These are phyloP conservation scores for Cornus florida DNA, from an alignment of 148 eudicot genomes.

Conservation along the genomic window DNA sequence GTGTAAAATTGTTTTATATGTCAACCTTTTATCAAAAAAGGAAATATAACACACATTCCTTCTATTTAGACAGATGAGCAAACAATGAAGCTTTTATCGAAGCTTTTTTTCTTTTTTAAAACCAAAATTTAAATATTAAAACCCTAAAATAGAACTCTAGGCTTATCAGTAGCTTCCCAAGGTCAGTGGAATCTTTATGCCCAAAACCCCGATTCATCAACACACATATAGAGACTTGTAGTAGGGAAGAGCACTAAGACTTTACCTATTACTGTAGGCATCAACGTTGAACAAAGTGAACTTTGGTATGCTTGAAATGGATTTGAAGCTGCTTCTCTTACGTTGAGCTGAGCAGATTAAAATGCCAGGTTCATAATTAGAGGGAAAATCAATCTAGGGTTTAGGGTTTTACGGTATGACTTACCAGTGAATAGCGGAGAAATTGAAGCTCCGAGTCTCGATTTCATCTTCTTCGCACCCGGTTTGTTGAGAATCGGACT, in stretches of 20 bases:
- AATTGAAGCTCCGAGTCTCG: not conserved
- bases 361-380: not conserved
- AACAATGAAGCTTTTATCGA: too few relatives aligned
- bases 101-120: too few relatives aligned
- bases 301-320: not conserved
- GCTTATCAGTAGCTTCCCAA: too few relatives aligned
- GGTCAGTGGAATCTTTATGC: too few relatives aligned
- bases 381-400: not conserved
- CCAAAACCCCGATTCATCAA: too few relatives aligned
- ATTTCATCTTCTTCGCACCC: not conserved
- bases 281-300: not conserved
- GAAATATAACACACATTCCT: too few relatives aligned
- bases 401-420: not conserved
- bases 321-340: not conserved
- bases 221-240: too few relatives aligned
- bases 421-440: not conserved
- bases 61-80: too few relatives aligned
- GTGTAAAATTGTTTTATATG: too few relatives aligned
- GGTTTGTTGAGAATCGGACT: not conserved
- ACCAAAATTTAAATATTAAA: too few relatives aligned
- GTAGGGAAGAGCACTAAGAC: not conserved
- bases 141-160: too few relatives aligned
- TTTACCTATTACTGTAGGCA: slow-evolving; percentile 7
- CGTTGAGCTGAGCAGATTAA: not conserved
- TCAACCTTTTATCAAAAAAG: too few relatives aligned